Conservation (phyloP, 108 stramenopile genomes). For the Epithemia pelagica region DNA sequence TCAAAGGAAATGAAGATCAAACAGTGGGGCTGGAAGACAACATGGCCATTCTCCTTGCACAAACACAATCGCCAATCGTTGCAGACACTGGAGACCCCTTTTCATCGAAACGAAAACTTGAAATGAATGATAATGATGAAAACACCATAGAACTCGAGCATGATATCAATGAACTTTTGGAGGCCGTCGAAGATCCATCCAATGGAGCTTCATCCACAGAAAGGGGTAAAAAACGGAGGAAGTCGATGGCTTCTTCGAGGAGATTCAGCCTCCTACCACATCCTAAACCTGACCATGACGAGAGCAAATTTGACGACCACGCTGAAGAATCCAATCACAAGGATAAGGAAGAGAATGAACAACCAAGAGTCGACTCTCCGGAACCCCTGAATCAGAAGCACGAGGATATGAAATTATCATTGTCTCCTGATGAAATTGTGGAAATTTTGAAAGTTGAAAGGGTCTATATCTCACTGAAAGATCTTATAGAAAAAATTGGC, state of each 20-base stretch:
- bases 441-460: no score
- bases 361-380: no score
- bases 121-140: conserved; percentile 5
- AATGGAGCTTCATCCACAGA: not conserved
- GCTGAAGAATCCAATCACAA: not conserved
- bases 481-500: not conserved
- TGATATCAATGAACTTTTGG: conserved; percentile 21
- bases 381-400: no score
- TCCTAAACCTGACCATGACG: no score
- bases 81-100: not conserved
- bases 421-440: no score
- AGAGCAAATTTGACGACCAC: no score
- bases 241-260: conserved; percentile 2
- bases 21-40: conserved; percentile 27
- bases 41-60: conserved; percentile 22
- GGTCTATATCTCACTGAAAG: no score
- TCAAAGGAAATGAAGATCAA: no score
- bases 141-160: conserved; percentile 31
- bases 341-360: not conserved
- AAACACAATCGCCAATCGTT: conserved; percentile 11
- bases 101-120: not conserved
- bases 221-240: not conserved
- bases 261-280: conserved; percentile 14
- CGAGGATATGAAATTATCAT: no score
- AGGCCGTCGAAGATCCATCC: conserved; percentile 7